Base-by-base conservation (phyloP, 139 green algal genomes). In the Limnomonas spitsbergensis region DNA sequence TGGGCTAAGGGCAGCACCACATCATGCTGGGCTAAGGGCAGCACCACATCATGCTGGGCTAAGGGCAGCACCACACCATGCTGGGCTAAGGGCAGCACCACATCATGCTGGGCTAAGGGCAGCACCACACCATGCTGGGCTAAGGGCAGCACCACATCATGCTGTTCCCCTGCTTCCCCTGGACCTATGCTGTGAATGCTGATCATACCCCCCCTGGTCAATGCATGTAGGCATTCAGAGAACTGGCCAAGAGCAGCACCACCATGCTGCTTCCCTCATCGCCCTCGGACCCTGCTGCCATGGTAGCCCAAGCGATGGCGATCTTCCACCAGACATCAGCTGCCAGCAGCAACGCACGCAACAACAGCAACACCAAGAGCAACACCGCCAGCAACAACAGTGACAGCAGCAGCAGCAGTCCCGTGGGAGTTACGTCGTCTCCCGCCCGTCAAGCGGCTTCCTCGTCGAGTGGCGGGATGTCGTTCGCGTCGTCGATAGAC, bases 251-350 rank as follows among this genome's bases (percentile, higher is more conserved):
- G 87, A 54, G 91, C 69, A 82, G 89, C 32, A 98, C 90, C 67
- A 98, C 94, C 0, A 87, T 98, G 82, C 75, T 99, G 78, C 86
- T 98, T 40, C 95, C 95, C 1, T 76, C 89, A 29, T 86, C 87
- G 29, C 76, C 86, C 4, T 52, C 79, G 27, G 90, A 98, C 78
- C 91, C 94, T 0, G 91, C 93, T 4, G 79, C 81, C 71, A 94
- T 98, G 87, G 90, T 98, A 7, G 61, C 61, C 7, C 61, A 72
- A 20, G 61, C 61, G 7, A 72, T 72, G 61, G 9, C 61, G 26
- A 72, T 72, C 61, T 72, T 39, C 61, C 26, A 36, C 27, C 6
- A 37, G 29, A 37, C 27, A 39, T 20, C 9, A 24, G 27, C 27
- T 72, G 61, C 47, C 27, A 37, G 6, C 29, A 37, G 6, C 29